Evolutionary conservation across 495 filamentous ascomycete species (phyloP).

Genomic region (Pseudevernia furfuracea): DNA sequence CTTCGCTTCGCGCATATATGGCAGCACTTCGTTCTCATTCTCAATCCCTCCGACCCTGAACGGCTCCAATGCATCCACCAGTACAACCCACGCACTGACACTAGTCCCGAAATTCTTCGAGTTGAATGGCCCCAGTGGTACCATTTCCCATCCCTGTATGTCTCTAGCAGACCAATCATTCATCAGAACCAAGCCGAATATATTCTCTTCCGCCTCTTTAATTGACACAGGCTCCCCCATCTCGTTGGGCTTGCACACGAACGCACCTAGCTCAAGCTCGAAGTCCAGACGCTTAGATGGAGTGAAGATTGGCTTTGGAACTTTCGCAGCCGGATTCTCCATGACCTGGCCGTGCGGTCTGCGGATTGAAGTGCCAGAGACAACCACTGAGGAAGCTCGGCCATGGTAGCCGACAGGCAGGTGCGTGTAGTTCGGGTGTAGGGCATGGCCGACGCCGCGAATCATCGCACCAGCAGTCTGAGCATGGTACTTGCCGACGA

Average conservation of each 20-base stretch:
- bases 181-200: conserved; percentile 84
- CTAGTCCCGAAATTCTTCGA: conserved; percentile 90
- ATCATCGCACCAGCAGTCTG: conserved; percentile 74
- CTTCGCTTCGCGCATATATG: conserved; percentile 61
- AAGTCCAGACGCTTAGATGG: conserved; percentile 67
- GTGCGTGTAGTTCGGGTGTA: conserved; percentile 87
- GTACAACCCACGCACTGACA: conserved; percentile 83
- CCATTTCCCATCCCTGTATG: conserved; percentile 86
- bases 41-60: conserved; percentile 53
- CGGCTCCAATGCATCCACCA: conserved; percentile 74
- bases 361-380: conserved; percentile 66
- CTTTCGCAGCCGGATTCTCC: conserved; percentile 52
- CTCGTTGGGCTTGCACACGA: conserved; percentile 60
- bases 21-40: conserved; percentile 53
- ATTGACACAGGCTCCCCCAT: conserved; percentile 59
- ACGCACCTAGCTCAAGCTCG: conserved; percentile 81
- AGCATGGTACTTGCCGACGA: conserved; percentile 85
- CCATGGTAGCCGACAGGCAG: conserved; percentile 88
- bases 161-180: conserved; percentile 95
- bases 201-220: conserved; percentile 60
- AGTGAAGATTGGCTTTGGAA: conserved; percentile 54
- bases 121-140: conserved; percentile 81
- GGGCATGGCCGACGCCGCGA: conserved; percentile 68
- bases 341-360: conserved; percentile 81
- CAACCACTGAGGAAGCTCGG: conserved; percentile 67